Evolutionary conservation across 805 yeast genomes (phyloP).

Genomic region (Metschnikowia orientalis): DNA sequence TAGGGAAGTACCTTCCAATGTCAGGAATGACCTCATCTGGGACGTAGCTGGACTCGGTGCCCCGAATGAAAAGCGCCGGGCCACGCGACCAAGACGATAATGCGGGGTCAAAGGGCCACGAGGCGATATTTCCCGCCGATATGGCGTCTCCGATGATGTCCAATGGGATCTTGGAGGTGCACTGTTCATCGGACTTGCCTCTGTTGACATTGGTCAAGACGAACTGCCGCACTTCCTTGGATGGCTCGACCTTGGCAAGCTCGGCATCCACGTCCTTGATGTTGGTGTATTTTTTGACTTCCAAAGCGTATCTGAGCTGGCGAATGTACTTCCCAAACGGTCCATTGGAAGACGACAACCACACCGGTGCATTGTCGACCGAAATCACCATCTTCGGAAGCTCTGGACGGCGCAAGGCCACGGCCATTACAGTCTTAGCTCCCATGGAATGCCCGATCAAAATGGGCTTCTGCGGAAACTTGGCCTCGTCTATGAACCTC

Average conservation of each 20-base stretch:
- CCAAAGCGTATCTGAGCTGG: constrained; percentile 56
- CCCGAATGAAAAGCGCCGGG: constrained; percentile 77
- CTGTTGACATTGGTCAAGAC: constrained; percentile 63
- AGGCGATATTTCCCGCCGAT: constrained; percentile 61
- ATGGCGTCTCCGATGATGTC: constrained; percentile 62
- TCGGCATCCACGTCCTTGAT: constrained; percentile 65
- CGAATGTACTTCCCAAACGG: constrained; percentile 64
- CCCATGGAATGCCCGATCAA: constrained; percentile 87
- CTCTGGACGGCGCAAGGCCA: constrained; percentile 64
- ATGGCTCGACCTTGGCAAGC: constrained; percentile 59
- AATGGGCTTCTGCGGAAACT: constrained; percentile 43
- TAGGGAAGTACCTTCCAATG: constrained; percentile 75
- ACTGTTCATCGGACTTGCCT: constrained; percentile 36
- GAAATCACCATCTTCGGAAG: constrained; percentile 59
- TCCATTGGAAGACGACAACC: constrained; percentile 46
- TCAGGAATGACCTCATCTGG: constrained; percentile 76
- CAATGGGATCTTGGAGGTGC: constrained; percentile 63
- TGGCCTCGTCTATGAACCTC: constrained; percentile 50
- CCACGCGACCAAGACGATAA: constrained; percentile 52
- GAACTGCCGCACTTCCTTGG: constrained; percentile 65
- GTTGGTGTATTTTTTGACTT: constrained; percentile 40
- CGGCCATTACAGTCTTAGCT: constrained; percentile 89
- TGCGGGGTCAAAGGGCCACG: constrained; percentile 67
- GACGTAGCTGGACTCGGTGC: constrained; percentile 68
- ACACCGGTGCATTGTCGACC: constrained; percentile 89